Evolutionary conservation across 768 basidiomycete genomes (phyloP), one percentile per base, ranked within the genome.

Genomic region (Termitomyces sp.): DNA sequence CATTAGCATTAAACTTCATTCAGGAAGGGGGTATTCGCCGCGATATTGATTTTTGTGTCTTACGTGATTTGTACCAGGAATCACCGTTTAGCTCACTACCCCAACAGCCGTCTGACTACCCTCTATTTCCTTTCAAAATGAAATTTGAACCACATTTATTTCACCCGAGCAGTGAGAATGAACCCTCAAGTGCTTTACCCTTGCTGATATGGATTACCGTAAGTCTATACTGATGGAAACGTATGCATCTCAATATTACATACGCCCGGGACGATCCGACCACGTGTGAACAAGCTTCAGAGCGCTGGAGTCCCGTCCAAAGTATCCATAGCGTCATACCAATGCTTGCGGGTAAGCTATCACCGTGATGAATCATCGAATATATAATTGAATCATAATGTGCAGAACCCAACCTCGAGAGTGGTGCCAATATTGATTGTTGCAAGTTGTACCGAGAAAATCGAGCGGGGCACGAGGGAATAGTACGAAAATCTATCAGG

Each of bases 201-300:
- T 46, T 61, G 43, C 59, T 69, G 50, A 61, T n/a, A n/a, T n/a
- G n/a, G n/a, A n/a, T n/a, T 60, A n/a, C 46, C 48, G 55, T 25
- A 72, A 98, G 96, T 98, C 67, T 99, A 99, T 75, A 81, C 95
- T 2, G 94, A 96, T 69, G 97, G 97, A 25, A 96, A 85, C 53
- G 96, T 99, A 55, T 99, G 97, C 79, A 98, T 99, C 68, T 98
- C 96, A 0, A 99, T 99, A 70, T 77, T 99, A 29, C 97, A 99
- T 71, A 89, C 94, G 0, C 97, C 96, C 0, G 92, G 92, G 92
- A 94, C 69, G 91, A 94, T 66, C 92, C 92, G 17, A 90, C 88
- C 61, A 90, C 92, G 82, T 98, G 98, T 73, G 96, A 99, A 72
- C 86, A 90, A 66, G 94, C 95, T 0, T 94, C 91, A n/a, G 97